Percentiles rank a stretch among this genome's conserved stretches.
Evolutionary conservation across 169 alveolate genomes (phyloP).

Genomic region (Toxoplasma gondii): DNA sequence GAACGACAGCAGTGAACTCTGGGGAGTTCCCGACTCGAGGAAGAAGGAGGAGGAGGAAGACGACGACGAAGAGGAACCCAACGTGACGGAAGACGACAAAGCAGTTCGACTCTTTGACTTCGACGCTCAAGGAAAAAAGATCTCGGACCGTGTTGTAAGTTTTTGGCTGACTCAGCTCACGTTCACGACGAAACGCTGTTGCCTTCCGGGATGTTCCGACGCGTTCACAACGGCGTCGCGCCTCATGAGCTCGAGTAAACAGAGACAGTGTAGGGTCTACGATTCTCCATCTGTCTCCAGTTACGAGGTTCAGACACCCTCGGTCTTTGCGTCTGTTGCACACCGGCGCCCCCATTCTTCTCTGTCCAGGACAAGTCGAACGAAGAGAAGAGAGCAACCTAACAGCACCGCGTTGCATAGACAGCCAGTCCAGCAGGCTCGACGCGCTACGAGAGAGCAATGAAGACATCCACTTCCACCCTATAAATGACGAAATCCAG

Average conservation of each 20-base stretch:
- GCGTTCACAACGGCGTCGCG: not conserved
- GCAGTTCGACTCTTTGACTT: slow-evolving; percentile 65
- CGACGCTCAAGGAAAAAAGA: slow-evolving; percentile 45
- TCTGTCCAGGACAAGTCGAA: too few relatives aligned
- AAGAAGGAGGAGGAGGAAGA: not conserved
- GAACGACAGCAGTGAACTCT: not conserved
- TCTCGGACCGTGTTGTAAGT: slow-evolving; percentile 29
- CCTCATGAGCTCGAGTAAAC: not conserved
- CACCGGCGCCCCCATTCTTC: too few relatives aligned
- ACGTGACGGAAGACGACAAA: slow-evolving; percentile 28
- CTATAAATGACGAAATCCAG: too few relatives aligned
- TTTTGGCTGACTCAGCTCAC: not conserved
- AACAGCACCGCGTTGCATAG: too few relatives aligned
- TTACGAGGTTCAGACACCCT: too few relatives aligned
- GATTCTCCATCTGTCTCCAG: not conserved
- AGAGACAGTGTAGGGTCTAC: not conserved
- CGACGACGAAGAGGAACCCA: slow-evolving; percentile 39
- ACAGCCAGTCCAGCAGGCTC: too few relatives aligned
- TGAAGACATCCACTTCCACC: too few relatives aligned
- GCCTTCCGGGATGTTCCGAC: not conserved
- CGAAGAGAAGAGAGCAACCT: too few relatives aligned
- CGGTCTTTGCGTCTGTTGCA: not conserved
- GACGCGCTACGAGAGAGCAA: too few relatives aligned
- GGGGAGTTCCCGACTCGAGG: not conserved
- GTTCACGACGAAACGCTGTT: too few relatives aligned